phyloP scores from a whole-genome alignment of 73 alveolate genomes.

The Paramecium tetraurelia region DNA sequence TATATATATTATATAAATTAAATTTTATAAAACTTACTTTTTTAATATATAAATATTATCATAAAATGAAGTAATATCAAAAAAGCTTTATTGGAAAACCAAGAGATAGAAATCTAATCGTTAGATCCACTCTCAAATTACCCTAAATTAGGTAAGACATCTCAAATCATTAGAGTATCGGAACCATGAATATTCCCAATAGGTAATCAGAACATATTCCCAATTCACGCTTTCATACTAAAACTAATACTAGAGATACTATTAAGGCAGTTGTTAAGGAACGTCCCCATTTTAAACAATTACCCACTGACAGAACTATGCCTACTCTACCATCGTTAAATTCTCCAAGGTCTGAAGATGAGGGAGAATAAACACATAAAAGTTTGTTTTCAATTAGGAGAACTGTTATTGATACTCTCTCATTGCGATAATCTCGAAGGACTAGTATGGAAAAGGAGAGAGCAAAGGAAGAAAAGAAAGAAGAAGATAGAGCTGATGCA shows the following conservation, averaged over 20 bases:
- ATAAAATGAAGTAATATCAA: neutral
- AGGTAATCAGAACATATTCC: conserved; percentile 1
- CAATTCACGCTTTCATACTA: neutral
- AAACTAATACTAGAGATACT: neutral
- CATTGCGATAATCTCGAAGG: conserved; percentile 5
- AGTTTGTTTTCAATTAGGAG: neutral
- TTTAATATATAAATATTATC: neutral
- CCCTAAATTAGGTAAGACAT: neutral
- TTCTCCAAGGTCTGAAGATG: conserved; percentile 6
- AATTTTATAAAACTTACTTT: neutral
- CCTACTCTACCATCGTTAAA: neutral
- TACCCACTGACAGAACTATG: neutral
- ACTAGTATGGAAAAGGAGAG: neutral
- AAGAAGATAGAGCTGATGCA: neutral
- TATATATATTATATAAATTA: neutral
- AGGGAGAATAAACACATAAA: neutral
- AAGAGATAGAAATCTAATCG: neutral
- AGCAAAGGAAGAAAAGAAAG: neutral
- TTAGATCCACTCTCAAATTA: neutral
- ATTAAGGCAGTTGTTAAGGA: neutral
- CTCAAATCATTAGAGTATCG: neutral
- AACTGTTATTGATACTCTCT: conserved; percentile 4
- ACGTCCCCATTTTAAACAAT: neutral
- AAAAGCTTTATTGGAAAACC: neutral
- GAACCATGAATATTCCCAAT: neutral